phyloP scores from a whole-genome alignment of 164 flowering plant genomes.

The Vitis rotundifolia region DNA sequence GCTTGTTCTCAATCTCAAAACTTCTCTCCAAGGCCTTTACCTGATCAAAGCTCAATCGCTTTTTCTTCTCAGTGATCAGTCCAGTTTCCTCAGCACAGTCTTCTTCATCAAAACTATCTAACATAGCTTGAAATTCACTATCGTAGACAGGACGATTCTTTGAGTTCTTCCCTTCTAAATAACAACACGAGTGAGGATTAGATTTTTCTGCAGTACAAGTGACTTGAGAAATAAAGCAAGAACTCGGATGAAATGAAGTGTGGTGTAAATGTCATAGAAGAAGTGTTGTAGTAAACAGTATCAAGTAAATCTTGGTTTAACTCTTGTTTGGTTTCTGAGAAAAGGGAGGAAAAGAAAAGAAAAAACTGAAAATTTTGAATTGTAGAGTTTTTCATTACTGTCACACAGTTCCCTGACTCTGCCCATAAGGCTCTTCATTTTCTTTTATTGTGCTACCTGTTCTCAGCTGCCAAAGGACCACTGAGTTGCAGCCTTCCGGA shows the following conservation, averaged over 20 bases:
- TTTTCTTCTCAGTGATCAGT: slow-evolving; percentile 18
- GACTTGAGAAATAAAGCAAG: too few relatives aligned
- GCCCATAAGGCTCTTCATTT: neutral
- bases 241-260: too few relatives aligned
- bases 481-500: neutral
- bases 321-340: too few relatives aligned
- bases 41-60: slow-evolving; percentile 31
- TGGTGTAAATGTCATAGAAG: too few relatives aligned
- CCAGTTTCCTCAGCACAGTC: slow-evolving; percentile 15
- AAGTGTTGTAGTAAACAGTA: too few relatives aligned
- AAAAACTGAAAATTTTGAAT: too few relatives aligned
- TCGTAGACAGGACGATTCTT: slow-evolving; percentile 23
- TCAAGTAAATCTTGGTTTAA: too few relatives aligned
- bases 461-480: neutral
- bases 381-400: too few relatives aligned
- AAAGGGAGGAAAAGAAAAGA: too few relatives aligned
- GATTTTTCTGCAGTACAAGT: too few relatives aligned
- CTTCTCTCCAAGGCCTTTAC: slow-evolving; percentile 41
- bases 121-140: slow-evolving; percentile 33
- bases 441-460: neutral
- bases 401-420: too few relatives aligned
- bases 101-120: slow-evolving; percentile 31
- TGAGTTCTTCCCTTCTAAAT: slow-evolving; percentile 9
- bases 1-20: slow-evolving; percentile 39
- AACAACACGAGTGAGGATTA: too few relatives aligned